Evolutionary conservation across 441 rosid genomes (phyloP), one percentile per base, ranked within the genome.

Genomic region (Aleurites moluccanus): DNA sequence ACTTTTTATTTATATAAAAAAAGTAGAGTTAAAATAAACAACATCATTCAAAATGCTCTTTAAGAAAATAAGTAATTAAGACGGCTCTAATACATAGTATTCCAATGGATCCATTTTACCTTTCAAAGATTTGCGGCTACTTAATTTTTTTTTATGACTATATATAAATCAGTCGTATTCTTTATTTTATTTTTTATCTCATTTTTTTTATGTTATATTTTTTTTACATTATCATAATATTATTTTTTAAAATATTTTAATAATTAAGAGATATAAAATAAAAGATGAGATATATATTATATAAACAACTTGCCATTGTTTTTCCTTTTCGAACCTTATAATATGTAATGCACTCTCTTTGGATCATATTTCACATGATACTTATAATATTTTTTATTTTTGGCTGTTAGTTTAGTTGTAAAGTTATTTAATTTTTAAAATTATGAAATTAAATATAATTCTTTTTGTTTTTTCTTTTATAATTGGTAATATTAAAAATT

Each of bases 41-140:
- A n/a, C n/a, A n/a, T n/a, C n/a, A n/a, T n/a, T n/a, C n/a, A n/a
- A n/a, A n/a, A n/a, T n/a, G n/a, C n/a, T n/a, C n/a, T n/a, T n/a
- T n/a, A n/a, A n/a, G n/a, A n/a, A n/a, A n/a, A n/a, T n/a, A n/a
- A 6, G 20, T 11, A 3, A 13, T 27, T 47, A 57, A 47, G 78
- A 25, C 69, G 69, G 69, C 66, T 49, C 27, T n/a, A 11, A 18
- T 28, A 1, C 38, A 64, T 66, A 40, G 72, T 70, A 55, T 74
- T 65, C 70, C 20, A 64, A 1, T 11, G 33, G 21, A 33, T 16
- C 21, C 62, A 60, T 59, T 25, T 49, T n/a, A 42, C 44, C 45
- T 42, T 44, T 64, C n/a, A 15, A n/a, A 21, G 38, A 70, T 62
- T 76, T 76, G 79, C 79, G 79, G 79, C 79, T 75, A 23, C 50